These are phyloP conservation scores for Phytophthora multivora DNA, from an alignment of 352 stramenopile genomes.

Conservation along the genomic window DNA sequence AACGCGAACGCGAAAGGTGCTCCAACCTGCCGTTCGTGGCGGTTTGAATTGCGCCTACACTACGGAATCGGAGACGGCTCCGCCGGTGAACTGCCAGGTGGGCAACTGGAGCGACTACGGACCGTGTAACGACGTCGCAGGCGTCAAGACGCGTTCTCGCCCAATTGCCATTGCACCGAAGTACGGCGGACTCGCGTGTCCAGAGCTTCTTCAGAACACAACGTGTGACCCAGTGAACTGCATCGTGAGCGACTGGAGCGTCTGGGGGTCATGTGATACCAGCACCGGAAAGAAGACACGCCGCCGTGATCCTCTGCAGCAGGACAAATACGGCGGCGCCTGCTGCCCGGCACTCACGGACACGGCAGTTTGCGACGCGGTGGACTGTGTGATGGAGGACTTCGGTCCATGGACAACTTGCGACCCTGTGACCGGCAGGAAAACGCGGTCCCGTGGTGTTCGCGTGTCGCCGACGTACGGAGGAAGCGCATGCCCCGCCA, in stretches of 20 bases:
- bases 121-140: constrained; percentile 37
- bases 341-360: constrained; percentile 38
- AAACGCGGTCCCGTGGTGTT: constrained; percentile 40
- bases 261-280: constrained; percentile 39
- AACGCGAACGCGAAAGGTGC: constrained; percentile 29
- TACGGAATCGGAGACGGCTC: constrained; percentile 37
- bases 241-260: constrained; percentile 45
- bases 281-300: constrained; percentile 38
- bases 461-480: constrained; percentile 37
- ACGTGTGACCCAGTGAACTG: constrained; percentile 68
- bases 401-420: constrained; percentile 43
- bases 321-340: constrained; percentile 39
- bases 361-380: constrained; percentile 26
- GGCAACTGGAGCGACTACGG: constrained; percentile 53
- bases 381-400: constrained; percentile 48
- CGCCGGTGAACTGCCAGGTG: constrained; percentile 56
- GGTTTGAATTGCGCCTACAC: constrained; percentile 41
- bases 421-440: constrained; percentile 29
- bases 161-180: constrained; percentile 37
- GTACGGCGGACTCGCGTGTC: constrained; percentile 53
- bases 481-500: constrained; percentile 36
- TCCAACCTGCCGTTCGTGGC: constrained; percentile 44
- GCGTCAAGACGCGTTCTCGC: constrained; percentile 40
- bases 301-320: constrained; percentile 39
- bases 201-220: constrained; percentile 31